phyloP scores from a whole-genome alignment of 306 rosid species.

The Prinsepia uniflora region DNA sequence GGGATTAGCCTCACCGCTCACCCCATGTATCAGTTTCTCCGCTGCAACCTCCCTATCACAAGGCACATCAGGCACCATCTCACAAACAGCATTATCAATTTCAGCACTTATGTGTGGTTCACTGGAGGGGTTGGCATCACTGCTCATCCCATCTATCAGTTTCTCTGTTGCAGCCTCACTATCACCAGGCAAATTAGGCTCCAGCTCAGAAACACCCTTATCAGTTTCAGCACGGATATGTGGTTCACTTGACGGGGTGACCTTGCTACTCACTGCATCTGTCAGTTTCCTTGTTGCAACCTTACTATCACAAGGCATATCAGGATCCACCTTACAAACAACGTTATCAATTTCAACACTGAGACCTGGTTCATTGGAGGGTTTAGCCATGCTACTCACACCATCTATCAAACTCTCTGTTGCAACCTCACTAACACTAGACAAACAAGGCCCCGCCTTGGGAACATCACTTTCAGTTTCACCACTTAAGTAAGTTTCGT shows the following conservation, averaged over 20 bases:
- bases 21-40: neutral
- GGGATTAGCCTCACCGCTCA: neutral
- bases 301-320: neutral
- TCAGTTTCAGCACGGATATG: neutral
- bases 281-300: neutral
- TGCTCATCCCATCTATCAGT: constrained; percentile 1
- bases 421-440: neutral
- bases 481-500: neutral
- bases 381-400: neutral
- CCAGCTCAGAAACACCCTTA: neutral
- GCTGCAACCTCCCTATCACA: neutral
- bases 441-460: neutral
- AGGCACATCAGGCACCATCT: neutral
- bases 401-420: neutral
- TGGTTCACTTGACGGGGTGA: neutral
- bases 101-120: neutral
- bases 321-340: constrained; percentile 1
- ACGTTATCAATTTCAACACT: neutral
- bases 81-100: constrained; percentile 3
- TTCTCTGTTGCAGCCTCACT: constrained; percentile 1
- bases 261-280: neutral
- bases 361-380: neutral
- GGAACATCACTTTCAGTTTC: neutral
- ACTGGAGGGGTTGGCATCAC: neutral
- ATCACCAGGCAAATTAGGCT: neutral